Conservation (phyloP, 106 monocot species). For the Apostasia ramifera region DNA sequence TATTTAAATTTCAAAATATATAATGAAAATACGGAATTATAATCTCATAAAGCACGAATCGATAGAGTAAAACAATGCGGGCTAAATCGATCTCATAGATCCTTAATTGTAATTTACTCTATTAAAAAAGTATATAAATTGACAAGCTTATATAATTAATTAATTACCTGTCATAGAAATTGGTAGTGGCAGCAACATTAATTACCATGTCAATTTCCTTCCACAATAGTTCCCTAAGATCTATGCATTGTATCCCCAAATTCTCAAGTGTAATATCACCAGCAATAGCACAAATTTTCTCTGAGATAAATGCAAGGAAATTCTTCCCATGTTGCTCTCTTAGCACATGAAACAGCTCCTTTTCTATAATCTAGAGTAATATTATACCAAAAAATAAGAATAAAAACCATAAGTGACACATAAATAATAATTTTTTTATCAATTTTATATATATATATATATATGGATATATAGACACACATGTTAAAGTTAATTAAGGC, state of each 20-base stretch:
- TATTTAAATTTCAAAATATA: too few relatives aligned
- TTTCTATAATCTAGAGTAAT: constrained; percentile 33
- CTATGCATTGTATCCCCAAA: constrained; percentile 33
- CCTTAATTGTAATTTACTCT: too few relatives aligned
- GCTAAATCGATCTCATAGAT: too few relatives aligned
- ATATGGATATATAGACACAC: too few relatives aligned
- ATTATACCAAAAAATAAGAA: background rate
- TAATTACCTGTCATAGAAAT: constrained; percentile 53
- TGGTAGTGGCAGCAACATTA: constrained; percentile 65
- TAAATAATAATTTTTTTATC: background rate
- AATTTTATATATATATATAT: background rate
- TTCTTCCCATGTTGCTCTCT: constrained; percentile 39
- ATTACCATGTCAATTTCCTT: constrained; percentile 38
- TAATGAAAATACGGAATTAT: too few relatives aligned
- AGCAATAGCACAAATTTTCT: constrained; percentile 35
- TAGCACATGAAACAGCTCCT: constrained; percentile 42
- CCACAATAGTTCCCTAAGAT: constrained; percentile 16
- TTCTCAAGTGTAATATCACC: constrained; percentile 40
- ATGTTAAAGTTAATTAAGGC: too few relatives aligned
- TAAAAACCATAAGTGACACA: background rate
- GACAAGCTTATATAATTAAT: too few relatives aligned
- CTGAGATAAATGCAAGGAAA: constrained; percentile 30
- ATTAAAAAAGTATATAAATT: background rate
- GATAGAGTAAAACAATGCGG: too few relatives aligned
- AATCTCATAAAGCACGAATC: too few relatives aligned